These are phyloP conservation scores for Phytophthora sansomeana DNA, from an alignment of 352 stramenopile genomes.

Conservation along the genomic window DNA sequence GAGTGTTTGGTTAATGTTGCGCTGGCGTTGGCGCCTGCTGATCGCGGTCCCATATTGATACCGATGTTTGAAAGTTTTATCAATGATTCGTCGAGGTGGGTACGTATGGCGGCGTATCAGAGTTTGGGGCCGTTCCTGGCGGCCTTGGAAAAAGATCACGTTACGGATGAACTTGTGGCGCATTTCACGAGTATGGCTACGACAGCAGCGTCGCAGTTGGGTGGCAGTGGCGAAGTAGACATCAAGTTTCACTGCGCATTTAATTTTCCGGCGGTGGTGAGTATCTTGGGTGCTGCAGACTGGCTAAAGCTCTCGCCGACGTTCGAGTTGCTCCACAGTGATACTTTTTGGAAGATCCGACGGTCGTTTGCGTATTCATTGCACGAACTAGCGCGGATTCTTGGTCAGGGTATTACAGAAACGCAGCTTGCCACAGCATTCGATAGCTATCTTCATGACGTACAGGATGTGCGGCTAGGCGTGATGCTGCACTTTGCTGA, in stretches of 20 bases:
- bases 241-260: slow-evolving; percentile 94
- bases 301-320: slow-evolving; percentile 84
- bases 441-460: slow-evolving; percentile 85
- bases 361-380: slow-evolving; percentile 94
- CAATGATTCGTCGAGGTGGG: slow-evolving; percentile 92
- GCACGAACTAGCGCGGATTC: slow-evolving; percentile 87
- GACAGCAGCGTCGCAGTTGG: slow-evolving; percentile 58
- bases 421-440: slow-evolving; percentile 83
- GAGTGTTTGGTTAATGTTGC: slow-evolving; percentile 92
- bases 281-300: slow-evolving; percentile 70
- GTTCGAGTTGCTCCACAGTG: slow-evolving; percentile 83
- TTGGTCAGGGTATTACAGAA: slow-evolving; percentile 85
- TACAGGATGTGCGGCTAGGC: slow-evolving; percentile 84
- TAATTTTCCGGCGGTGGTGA: slow-evolving; percentile 91
- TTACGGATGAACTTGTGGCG: slow-evolving; percentile 80
- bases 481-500: slow-evolving; percentile 88
- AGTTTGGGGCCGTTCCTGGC: slow-evolving; percentile 80
- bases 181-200: slow-evolving; percentile 91
- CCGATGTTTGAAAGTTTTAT: slow-evolving; percentile 92
- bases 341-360: slow-evolving; percentile 91
- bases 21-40: slow-evolving; percentile 74
- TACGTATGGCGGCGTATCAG: slow-evolving; percentile 95
- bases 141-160: slow-evolving; percentile 85
- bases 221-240: slow-evolving; percentile 82
- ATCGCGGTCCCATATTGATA: slow-evolving; percentile 85